These are phyloP conservation scores for Porphyrellus sp. DNA, from an alignment of 1,284 basidiomycete species.

Conservation along the genomic window DNA sequence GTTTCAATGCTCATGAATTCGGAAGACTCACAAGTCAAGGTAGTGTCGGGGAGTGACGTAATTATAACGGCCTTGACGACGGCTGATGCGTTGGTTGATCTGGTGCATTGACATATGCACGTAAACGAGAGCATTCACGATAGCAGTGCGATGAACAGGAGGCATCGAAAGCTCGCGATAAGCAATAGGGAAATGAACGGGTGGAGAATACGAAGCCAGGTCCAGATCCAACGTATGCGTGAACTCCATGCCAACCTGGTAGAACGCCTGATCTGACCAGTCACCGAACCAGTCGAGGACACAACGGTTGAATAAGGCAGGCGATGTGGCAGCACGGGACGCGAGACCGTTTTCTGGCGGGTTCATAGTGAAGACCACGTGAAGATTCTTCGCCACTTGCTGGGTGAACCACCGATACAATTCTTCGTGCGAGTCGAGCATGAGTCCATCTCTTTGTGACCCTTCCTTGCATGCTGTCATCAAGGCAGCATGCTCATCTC, in stretches of 20 bases:
- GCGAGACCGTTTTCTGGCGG: slow-evolving; percentile 95
- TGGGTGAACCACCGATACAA: slow-evolving; percentile 96
- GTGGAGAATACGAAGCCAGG: slow-evolving; percentile 73
- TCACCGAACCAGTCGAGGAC: slow-evolving; percentile 98
- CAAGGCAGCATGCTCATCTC: slow-evolving; percentile 93
- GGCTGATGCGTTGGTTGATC: slow-evolving; percentile 86
- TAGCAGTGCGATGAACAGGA: slow-evolving; percentile 80
- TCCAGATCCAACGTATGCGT: slow-evolving; percentile 91
- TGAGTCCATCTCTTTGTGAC: slow-evolving; percentile 93
- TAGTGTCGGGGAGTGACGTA: slow-evolving; percentile 99
- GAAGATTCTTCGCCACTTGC: slow-evolving; percentile 93
- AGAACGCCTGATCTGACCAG: slow-evolving; percentile 97
- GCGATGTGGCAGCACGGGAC: slow-evolving; percentile 94
- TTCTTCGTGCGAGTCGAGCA: slow-evolving; percentile 98
- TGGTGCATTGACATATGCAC: slow-evolving; percentile 90
- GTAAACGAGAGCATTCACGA: slow-evolving; percentile 91
- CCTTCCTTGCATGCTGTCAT: slow-evolving; percentile 99
- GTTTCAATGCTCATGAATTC: slow-evolving; percentile 3
- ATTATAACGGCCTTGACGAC: slow-evolving; percentile 90
- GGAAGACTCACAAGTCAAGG: slow-evolving; percentile 87
- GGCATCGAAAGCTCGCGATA: slow-evolving; percentile 82
- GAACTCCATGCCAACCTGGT: slow-evolving; percentile 95
- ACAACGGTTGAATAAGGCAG: slow-evolving; percentile 96
- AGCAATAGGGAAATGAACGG: slow-evolving; percentile 80
- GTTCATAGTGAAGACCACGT: slow-evolving; percentile 99